Conservation (phyloP, 306 rosid genomes). For the Lagenaria siceraria region DNA sequence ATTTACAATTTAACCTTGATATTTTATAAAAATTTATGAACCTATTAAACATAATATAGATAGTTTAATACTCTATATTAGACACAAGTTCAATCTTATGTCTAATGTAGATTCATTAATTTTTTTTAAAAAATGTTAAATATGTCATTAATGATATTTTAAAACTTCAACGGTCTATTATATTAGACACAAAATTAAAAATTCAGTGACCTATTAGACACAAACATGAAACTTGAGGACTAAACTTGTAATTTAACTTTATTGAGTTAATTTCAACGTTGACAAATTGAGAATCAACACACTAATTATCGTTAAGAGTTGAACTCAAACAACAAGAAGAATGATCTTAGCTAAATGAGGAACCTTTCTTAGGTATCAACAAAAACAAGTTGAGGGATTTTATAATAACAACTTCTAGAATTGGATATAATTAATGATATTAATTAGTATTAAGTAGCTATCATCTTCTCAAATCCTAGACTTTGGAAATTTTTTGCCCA, state of each 20-base stretch:
- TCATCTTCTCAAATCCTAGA: not conserved
- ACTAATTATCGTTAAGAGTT: not conserved
- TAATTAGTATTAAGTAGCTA: not conserved
- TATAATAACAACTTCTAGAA: not conserved
- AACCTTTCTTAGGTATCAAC: not conserved
- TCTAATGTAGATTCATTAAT: too few species aligned
- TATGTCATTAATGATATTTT: too few species aligned
- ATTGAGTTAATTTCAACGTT: not conserved
- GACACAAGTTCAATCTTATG: too few species aligned
- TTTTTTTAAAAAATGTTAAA: too few species aligned
- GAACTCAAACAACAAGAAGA: not conserved
- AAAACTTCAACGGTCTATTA: too few species aligned
- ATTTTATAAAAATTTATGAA: too few species aligned
- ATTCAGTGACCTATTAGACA: too few species aligned
- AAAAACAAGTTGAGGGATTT: not conserved
- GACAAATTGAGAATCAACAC: not conserved
- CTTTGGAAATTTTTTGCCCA: not conserved
- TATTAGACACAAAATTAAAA: too few species aligned
- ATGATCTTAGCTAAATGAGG: not conserved
- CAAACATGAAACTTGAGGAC: too few species aligned
- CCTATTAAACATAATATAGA: too few species aligned
- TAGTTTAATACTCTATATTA: too few species aligned
- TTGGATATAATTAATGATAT: not conserved
- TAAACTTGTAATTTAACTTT: not conserved
- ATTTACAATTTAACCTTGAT: too few species aligned